These are phyloP conservation scores for Ministeria vibrans DNA, from an alignment of 78 protist species.

Conservation along the genomic window DNA sequence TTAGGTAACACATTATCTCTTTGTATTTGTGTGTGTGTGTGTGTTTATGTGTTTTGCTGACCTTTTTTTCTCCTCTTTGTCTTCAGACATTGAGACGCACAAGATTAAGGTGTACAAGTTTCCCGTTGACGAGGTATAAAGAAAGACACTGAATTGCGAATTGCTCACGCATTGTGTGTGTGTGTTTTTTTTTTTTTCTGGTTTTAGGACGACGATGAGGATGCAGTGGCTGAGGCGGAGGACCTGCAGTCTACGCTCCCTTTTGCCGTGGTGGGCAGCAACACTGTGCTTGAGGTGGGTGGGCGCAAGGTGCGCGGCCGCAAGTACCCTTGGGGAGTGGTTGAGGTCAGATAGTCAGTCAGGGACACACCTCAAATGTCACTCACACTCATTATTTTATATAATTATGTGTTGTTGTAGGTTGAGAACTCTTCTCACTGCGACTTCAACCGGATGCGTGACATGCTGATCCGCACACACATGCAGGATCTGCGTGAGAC, in stretches of 20 bases:
- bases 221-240: not conserved
- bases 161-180: not conserved
- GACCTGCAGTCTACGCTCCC: not conserved
- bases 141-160: not conserved
- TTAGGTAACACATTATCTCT: not conserved
- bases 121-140: not conserved
- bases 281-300: not conserved
- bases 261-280: slow-evolving; percentile 1
- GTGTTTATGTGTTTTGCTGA: not conserved
- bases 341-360: not conserved
- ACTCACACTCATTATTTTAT: not conserved
- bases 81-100: not conserved
- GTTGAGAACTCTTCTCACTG: slow-evolving; percentile 6
- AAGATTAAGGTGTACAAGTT: not conserved
- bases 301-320: slow-evolving; percentile 8
- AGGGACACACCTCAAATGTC: not conserved
- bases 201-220: not conserved
- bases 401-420: not conserved
- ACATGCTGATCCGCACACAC: not conserved
- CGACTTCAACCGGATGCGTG: not conserved
- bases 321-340: slow-evolving; percentile 9
- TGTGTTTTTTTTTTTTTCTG: not conserved
- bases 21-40: not conserved
- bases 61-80: not conserved
- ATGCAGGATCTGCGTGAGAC: not conserved